Evolutionary conservation across 441 rosid genomes (phyloP).

Genomic region (Corymbia citriodora): DNA sequence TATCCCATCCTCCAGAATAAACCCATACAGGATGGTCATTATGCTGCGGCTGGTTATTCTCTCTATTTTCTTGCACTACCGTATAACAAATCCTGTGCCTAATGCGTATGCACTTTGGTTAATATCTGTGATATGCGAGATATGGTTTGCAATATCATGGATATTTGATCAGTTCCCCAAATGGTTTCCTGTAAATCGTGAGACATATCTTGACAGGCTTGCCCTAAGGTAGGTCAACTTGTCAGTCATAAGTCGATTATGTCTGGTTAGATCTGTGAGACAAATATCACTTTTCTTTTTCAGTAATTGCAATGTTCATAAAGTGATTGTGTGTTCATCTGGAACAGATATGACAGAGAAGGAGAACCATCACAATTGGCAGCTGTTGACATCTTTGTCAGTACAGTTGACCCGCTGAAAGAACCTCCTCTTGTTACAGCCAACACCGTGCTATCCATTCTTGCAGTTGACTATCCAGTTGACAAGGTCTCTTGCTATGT

Average conservation of each 20-base stretch:
- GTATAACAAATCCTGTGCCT: slow-evolving; percentile 12
- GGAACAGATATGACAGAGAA: slow-evolving; percentile 14
- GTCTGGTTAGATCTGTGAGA: background rate
- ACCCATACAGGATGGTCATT: slow-evolving; percentile 17
- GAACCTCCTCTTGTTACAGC: slow-evolving; percentile 17
- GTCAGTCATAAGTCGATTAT: background rate
- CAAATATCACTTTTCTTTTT: background rate
- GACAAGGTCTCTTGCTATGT: slow-evolving; percentile 18
- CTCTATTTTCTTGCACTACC: slow-evolving; percentile 12
- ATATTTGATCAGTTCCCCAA: slow-evolving; percentile 17
- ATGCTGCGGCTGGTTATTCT: slow-evolving; percentile 10
- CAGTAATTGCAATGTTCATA: background rate
- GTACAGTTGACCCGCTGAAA: slow-evolving; percentile 10
- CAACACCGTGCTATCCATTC: slow-evolving; percentile 12
- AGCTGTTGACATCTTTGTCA: slow-evolving; percentile 17
- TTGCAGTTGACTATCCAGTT: slow-evolving; percentile 13
- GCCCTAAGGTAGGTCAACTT: slow-evolving; percentile 2
- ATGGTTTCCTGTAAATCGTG: slow-evolving; percentile 13
- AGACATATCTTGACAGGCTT: slow-evolving; percentile 14
- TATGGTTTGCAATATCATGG: slow-evolving; percentile 19
- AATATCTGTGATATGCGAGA: slow-evolving; percentile 14
- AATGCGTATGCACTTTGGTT: slow-evolving; percentile 16
- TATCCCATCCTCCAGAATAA: slow-evolving; percentile 9
- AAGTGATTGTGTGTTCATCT: background rate
- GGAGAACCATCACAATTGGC: slow-evolving; percentile 14